phyloP scores from a whole-genome alignment of 2,329 filamentous ascomycete species.

The Hypoxylon sp. region DNA sequence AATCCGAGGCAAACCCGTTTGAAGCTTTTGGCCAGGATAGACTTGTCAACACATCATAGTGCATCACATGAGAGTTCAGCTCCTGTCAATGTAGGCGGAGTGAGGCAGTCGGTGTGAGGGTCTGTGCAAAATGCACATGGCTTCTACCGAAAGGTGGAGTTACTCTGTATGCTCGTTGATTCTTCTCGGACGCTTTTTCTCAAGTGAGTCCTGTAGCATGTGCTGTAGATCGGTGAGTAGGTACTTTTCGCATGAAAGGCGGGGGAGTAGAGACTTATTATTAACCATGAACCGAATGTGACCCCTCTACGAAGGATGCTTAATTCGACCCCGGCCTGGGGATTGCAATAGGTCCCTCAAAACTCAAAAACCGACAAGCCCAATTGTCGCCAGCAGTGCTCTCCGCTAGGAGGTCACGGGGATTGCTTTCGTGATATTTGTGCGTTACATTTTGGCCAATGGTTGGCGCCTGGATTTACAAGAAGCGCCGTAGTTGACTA shows the following conservation, averaged over 20 bases:
- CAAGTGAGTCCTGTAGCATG: conserved; percentile 31
- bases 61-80: conserved; percentile 42
- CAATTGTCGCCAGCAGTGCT: conserved; percentile 28
- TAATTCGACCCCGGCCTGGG: conserved; percentile 31
- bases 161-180: conserved; percentile 24
- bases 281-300: conserved; percentile 43
- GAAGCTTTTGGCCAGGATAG: conserved; percentile 4
- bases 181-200: conserved; percentile 20
- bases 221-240: conserved; percentile 39
- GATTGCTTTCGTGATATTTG: conserved; percentile 40
- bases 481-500: conserved; percentile 42
- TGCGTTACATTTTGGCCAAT: conserved; percentile 44
- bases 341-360: conserved; percentile 31
- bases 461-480: conserved; percentile 39
- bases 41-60: conserved; percentile 5
- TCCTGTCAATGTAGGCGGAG: conserved; percentile 29
- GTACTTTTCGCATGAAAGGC: conserved; percentile 29
- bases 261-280: conserved; percentile 43
- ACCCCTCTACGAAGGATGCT: conserved; percentile 42
- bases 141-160: conserved; percentile 39
- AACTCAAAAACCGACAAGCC: conserved; percentile 33
- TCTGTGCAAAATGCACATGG: conserved; percentile 37
- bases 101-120: conserved; percentile 41
- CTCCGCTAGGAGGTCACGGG: conserved; percentile 41
- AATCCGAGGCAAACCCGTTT: conserved; percentile 7